phyloP scores from a whole-genome alignment of 345 rosid species.

The Arabis hirsuta region DNA sequence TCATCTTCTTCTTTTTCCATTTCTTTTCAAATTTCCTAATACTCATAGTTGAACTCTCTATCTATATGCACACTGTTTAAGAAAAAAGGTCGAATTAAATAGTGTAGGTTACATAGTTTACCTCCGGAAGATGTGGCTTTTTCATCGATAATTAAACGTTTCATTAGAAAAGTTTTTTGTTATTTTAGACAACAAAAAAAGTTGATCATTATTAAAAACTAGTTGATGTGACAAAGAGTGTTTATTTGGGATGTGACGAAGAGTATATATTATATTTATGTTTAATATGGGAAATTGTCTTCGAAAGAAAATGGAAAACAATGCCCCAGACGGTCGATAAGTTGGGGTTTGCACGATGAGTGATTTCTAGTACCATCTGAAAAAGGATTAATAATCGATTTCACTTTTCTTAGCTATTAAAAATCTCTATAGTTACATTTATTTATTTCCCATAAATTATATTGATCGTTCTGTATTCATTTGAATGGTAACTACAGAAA shows the following conservation, averaged over 20 bases:
- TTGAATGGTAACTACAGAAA: background rate
- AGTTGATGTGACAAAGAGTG: conserved; percentile 11
- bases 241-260: background rate
- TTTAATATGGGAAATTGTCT: background rate
- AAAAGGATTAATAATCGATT: background rate
- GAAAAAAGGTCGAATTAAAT: background rate
- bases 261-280: too few species aligned
- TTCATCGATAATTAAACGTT: conserved; percentile 12
- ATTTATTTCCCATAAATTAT: background rate
- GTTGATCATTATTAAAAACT: conserved; percentile 11
- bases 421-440: background rate
- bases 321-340: conserved; percentile 3
- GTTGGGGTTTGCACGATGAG: background rate
- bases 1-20: conserved; percentile 22
- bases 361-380: conserved; percentile 18
- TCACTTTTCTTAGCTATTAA: background rate
- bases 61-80: conserved; percentile 8
- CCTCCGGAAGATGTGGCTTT: conserved; percentile 19
- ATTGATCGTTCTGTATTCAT: background rate
- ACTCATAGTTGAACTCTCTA: background rate
- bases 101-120: background rate
- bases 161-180: conserved; percentile 13
- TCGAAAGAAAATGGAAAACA: background rate
- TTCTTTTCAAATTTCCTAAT: background rate
- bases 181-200: background rate